Conservation (phyloP, 2,329 filamentous ascomycete species). For the Fusarium vanettenii region DNA sequence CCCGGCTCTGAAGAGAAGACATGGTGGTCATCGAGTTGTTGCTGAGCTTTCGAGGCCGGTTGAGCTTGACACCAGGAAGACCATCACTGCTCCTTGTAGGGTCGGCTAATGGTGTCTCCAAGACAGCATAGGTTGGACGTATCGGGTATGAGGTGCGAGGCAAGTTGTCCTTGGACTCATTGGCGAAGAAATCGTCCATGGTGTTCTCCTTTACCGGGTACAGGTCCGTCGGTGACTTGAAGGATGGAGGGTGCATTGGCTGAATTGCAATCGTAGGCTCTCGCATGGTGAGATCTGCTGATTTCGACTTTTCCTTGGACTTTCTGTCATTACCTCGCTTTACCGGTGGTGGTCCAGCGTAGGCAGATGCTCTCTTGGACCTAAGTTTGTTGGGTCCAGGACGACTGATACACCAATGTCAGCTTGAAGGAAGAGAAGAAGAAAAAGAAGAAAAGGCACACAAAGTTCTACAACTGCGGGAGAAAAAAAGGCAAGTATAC, state of each 20-base stretch:
- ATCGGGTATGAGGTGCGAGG: constrained; percentile 34
- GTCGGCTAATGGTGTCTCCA: constrained; percentile 43
- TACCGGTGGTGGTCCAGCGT: constrained; percentile 26
- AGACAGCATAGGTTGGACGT: constrained; percentile 48
- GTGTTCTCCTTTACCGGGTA: constrained; percentile 33
- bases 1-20: constrained; percentile 45
- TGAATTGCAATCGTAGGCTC: constrained; percentile 35
- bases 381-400: constrained; percentile 42
- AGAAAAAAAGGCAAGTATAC: constrained; percentile 15
- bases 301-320: constrained; percentile 19
- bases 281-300: constrained; percentile 32
- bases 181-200: constrained; percentile 30
- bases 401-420: constrained; percentile 31
- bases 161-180: constrained; percentile 12
- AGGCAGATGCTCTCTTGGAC: constrained; percentile 38
- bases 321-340: constrained; percentile 23
- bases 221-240: constrained; percentile 31
- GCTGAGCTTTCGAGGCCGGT: constrained; percentile 53
- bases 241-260: constrained; percentile 36
- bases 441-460: not conserved
- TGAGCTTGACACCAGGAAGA: constrained; percentile 41
- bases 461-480: constrained; percentile 4
- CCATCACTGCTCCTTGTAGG: constrained; percentile 36
- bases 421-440: constrained; percentile 7
- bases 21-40: constrained; percentile 41